phyloP scores from a whole-genome alignment of 78 protist species.

The Chrysochromulina parva region DNA sequence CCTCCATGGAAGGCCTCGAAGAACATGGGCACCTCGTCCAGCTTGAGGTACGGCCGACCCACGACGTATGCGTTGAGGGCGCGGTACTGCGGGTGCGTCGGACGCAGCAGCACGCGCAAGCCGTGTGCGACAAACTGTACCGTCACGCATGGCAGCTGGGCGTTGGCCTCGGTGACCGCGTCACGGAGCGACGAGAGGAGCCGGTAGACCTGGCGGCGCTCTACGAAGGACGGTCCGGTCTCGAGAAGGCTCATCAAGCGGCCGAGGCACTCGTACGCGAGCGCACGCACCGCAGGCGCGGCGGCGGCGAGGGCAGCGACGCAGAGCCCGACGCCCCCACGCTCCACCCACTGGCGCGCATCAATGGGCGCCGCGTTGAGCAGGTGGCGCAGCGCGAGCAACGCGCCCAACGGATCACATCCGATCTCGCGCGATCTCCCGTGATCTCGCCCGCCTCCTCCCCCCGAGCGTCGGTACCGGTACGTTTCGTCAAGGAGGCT shows the following conservation, averaged over 20 bases:
- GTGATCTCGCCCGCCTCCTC: no score
- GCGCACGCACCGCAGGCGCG: background rate
- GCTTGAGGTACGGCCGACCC: background rate
- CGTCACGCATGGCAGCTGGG: background rate
- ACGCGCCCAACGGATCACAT: no score
- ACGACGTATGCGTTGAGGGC: background rate
- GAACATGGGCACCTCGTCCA: background rate
- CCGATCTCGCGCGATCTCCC: no score
- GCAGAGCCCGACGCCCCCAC: no score
- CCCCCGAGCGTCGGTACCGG: no score
- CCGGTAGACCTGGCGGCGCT: background rate
- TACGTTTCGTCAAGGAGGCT: no score
- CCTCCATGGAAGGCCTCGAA: background rate
- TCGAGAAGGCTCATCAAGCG: background rate
- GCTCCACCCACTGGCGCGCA: no score
- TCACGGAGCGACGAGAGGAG: background rate
- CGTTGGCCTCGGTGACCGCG: background rate
- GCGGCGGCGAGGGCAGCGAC: background rate
- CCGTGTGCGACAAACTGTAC: background rate
- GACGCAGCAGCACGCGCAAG: background rate
- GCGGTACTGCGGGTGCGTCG: background rate
- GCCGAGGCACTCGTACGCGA: background rate
- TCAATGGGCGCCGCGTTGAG: no score
- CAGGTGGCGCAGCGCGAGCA: no score
- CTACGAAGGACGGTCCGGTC: background rate